These are phyloP conservation scores for Kwoniella sp. DNA, from an alignment of 768 basidiomycete species.

Conservation along the genomic window DNA sequence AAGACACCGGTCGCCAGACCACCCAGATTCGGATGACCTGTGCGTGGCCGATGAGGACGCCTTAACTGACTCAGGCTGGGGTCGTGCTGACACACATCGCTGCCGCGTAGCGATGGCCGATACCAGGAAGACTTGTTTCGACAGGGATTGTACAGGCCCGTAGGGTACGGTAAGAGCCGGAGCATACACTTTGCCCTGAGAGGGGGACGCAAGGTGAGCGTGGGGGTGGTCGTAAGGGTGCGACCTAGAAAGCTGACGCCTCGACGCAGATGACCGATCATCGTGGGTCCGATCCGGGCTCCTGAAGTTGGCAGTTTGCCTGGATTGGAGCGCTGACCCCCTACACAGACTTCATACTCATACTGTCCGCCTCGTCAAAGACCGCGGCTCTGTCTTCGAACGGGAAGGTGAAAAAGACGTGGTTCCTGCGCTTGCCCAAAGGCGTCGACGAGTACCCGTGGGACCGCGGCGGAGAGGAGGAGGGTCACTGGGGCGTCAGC, in stretches of 20 bases:
- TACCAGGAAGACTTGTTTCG: constrained; percentile 37
- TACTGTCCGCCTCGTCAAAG: constrained; percentile 13
- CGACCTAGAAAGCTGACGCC: too few relatives aligned
- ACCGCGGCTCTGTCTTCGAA: constrained; percentile 3
- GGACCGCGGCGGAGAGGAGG: constrained; percentile 39
- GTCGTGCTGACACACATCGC: not conserved
- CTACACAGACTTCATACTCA: constrained; percentile 27
- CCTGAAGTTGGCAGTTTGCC: too few relatives aligned
- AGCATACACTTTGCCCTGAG: constrained; percentile 37
- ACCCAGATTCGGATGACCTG: constrained; percentile 15
- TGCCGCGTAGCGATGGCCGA: constrained; percentile 8
- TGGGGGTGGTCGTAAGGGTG: too few relatives aligned
- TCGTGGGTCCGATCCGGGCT: too few relatives aligned
- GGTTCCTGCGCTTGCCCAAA: constrained; percentile 39
- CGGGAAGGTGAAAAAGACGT: constrained; percentile 30
- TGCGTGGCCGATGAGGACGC: constrained; percentile 2
- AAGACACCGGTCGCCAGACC: not conserved
- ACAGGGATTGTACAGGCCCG: constrained; percentile 4
- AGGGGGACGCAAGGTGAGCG: constrained; percentile 32
- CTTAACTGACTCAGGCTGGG: not conserved
- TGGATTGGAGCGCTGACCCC: too few relatives aligned
- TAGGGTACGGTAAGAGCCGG: constrained; percentile 15
- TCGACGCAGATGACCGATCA: constrained; percentile 39
- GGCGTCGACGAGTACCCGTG: constrained; percentile 29
- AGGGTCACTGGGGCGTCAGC: constrained; percentile 31